Percentiles rank a stretch among this genome's conserved stretches.
Conservation (phyloP, 106 monocot genomes). For the Agapanthus africanus region DNA sequence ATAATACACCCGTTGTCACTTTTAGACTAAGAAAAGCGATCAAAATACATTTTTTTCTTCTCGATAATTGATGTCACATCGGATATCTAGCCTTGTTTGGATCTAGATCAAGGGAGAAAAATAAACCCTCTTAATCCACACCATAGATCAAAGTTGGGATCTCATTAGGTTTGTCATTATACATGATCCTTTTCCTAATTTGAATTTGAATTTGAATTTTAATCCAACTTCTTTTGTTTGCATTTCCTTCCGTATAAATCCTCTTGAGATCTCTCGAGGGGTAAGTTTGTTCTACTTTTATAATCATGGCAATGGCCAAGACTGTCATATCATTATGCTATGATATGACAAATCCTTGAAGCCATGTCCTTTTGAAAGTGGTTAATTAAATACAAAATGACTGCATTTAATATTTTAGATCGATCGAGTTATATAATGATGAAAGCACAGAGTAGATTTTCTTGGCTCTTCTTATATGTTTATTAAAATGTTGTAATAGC, state of each 20-base stretch:
- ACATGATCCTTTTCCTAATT: not conserved
- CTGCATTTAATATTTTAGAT: not conserved
- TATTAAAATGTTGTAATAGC: conserved; percentile 1
- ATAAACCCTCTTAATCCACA: not conserved
- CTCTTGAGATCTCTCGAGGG: no score
- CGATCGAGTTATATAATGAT: conserved; percentile 3
- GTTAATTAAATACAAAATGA: not conserved
- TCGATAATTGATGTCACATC: not conserved
- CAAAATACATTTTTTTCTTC: not conserved
- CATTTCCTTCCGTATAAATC: no score
- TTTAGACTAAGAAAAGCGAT: not conserved
- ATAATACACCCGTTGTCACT: not conserved
- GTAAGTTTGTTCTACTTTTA: no score
- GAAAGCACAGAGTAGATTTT: not conserved
- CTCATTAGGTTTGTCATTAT: not conserved
- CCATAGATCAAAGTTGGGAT: not conserved
- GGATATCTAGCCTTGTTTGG: not conserved
- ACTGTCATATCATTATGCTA: conserved; percentile 3
- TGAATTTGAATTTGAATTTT: no score
- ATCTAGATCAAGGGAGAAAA: not conserved
- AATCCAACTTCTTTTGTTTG: not conserved
- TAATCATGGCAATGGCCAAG: no score
- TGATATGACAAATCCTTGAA: not conserved
- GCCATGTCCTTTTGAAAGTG: no score
- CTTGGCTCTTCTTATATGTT: not conserved